A percentile compares a stretch with the other conserved stretches of the same genome.
phyloP scores from a whole-genome alignment of 805 yeast species.

The Starmerella vaccinii region DNA sequence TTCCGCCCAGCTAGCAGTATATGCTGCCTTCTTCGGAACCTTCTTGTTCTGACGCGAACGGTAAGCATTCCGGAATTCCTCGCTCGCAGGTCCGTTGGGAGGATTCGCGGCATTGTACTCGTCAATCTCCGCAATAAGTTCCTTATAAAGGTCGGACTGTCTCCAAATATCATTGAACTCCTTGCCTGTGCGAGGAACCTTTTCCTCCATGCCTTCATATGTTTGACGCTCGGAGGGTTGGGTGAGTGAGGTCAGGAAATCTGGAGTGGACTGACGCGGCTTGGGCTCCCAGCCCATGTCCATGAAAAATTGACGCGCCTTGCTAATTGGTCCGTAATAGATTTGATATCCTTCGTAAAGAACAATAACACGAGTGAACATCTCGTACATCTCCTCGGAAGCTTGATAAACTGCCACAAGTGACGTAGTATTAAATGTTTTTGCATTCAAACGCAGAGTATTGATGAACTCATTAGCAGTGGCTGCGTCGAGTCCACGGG shows the following conservation, averaged over 20 bases:
- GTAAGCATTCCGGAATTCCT: slow-evolving; percentile 33
- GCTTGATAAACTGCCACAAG: slow-evolving; percentile 64
- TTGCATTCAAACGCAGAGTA: slow-evolving; percentile 55
- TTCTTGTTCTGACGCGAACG: slow-evolving; percentile 34
- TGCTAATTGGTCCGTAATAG: slow-evolving; percentile 48
- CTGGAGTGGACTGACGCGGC: slow-evolving; percentile 58
- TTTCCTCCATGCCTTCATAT: slow-evolving; percentile 39
- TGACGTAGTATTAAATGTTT: slow-evolving; percentile 44
- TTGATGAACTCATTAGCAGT: slow-evolving; percentile 68
- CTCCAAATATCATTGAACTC: slow-evolving; percentile 56
- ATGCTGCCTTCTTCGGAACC: slow-evolving; percentile 35
- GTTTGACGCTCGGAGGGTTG: slow-evolving; percentile 52
- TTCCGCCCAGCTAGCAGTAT: slow-evolving; percentile 36
- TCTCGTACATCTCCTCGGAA: slow-evolving; percentile 52
- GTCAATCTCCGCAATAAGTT: slow-evolving; percentile 39
- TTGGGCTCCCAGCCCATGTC: slow-evolving; percentile 58
- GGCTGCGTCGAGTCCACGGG: slow-evolving; percentile 77
- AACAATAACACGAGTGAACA: slow-evolving; percentile 54
- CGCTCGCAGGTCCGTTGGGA: slow-evolving; percentile 29
- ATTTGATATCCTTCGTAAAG: slow-evolving; percentile 53
- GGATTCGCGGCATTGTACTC: slow-evolving; percentile 31
- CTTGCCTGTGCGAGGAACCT: slow-evolving; percentile 50
- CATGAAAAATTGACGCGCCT: slow-evolving; percentile 49
- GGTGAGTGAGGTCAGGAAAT: slow-evolving; percentile 58
- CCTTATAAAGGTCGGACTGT: slow-evolving; percentile 38